phyloP scores from a whole-genome alignment of 805 yeast genomes.

The Lipomyces orientalis region DNA sequence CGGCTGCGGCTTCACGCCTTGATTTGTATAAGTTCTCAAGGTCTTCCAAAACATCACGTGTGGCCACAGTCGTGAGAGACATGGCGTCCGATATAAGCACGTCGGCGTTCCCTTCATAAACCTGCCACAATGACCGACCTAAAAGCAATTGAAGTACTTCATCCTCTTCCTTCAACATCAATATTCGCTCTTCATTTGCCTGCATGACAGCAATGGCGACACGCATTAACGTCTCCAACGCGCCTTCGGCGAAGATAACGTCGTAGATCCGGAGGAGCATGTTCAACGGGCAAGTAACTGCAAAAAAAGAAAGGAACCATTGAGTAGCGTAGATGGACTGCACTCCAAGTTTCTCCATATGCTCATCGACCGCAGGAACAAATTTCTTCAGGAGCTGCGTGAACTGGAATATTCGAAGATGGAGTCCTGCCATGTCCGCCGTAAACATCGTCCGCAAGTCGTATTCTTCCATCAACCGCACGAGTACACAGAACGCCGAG shows the following conservation, averaged over 20 bases:
- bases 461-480: constrained; percentile 64
- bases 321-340: constrained; percentile 59
- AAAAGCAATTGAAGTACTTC: constrained; percentile 50
- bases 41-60: constrained; percentile 30
- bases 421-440: constrained; percentile 60
- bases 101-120: constrained; percentile 49
- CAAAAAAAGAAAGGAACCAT: constrained; percentile 68
- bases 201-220: constrained; percentile 59
- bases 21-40: constrained; percentile 26
- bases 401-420: constrained; percentile 60
- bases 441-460: constrained; percentile 59
- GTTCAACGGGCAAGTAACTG: constrained; percentile 63
- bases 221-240: constrained; percentile 60
- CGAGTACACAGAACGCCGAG: constrained; percentile 57
- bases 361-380: constrained; percentile 52
- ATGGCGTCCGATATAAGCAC: constrained; percentile 45
- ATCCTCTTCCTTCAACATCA: constrained; percentile 50
- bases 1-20: constrained; percentile 4
- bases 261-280: constrained; percentile 59
- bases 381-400: constrained; percentile 50
- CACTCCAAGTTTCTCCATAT: constrained; percentile 53
- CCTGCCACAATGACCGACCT: constrained; percentile 52
- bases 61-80: constrained; percentile 35
- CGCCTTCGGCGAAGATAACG: constrained; percentile 59
- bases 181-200: constrained; percentile 52